Percentiles rank a stretch among this genome's conserved stretches.
These are phyloP conservation scores for Murraya koenigii DNA, from an alignment of 345 rosid genomes.

Conservation along the genomic window DNA sequence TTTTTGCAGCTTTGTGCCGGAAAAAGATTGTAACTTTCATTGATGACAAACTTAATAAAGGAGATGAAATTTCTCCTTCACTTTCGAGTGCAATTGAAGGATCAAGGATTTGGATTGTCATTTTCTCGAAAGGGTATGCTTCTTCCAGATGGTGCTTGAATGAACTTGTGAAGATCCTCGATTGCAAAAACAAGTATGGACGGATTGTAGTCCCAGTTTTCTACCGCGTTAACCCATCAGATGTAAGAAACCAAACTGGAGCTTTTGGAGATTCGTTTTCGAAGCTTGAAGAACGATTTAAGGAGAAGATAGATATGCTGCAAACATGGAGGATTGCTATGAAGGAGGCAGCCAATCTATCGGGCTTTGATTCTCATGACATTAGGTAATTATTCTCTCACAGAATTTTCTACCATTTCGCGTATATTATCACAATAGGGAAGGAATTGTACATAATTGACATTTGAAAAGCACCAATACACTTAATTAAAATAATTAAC, in stretches of 20 bases:
- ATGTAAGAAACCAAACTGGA: neutral
- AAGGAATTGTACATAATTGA: too few relatives aligned
- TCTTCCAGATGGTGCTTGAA: conserved; percentile 8
- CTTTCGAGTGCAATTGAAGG: neutral
- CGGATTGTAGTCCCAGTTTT: neutral
- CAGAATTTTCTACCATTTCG: too few relatives aligned
- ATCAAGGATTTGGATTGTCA: neutral
- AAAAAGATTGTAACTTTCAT: neutral
- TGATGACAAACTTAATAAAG: conserved; percentile 1
- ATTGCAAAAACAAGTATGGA: neutral
- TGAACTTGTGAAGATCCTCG: conserved; percentile 1
- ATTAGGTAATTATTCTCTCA: neutral
- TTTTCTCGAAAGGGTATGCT: neutral
- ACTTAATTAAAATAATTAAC: too few relatives aligned
- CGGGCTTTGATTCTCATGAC: neutral
- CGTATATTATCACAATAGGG: too few relatives aligned
- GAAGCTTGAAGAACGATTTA: neutral
- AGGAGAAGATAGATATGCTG: neutral
- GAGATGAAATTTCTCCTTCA: neutral
- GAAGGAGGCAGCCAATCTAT: neutral
- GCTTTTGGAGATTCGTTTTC: neutral
- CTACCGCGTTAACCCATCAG: neutral
- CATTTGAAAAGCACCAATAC: too few relatives aligned
- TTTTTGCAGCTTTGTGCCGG: neutral
- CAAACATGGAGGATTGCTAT: neutral